A percentile compares a stretch with the other conserved stretches of the same genome.
Conservation (phyloP, 306 rosid genomes). For the Begonia loranthoides region DNA sequence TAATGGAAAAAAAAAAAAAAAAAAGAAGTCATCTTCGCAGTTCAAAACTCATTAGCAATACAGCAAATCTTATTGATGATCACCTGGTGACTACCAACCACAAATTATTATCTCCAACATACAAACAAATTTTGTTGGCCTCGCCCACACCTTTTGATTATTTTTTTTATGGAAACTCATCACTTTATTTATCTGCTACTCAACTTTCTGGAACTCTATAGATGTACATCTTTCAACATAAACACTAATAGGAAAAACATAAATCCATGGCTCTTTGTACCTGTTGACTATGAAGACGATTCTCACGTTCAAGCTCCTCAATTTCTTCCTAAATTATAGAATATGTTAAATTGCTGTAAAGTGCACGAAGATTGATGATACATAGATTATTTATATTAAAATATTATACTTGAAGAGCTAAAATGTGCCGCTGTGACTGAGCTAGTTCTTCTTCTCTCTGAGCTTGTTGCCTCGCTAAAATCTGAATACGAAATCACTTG, state of each 20-base stretch:
- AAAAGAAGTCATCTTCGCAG: background rate
- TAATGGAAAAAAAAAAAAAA: background rate
- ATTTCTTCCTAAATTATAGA: constrained; percentile 57
- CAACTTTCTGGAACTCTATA: no score
- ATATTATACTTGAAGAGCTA: constrained; percentile 86
- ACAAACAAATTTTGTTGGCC: no score
- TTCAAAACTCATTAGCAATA: no score
- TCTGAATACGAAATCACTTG: constrained; percentile 32
- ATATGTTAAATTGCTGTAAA: background rate
- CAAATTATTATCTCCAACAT: no score
- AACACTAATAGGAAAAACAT: no score
- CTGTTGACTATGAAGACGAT: constrained; percentile 94
- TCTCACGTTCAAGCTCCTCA: constrained; percentile 95
- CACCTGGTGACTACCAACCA: no score
- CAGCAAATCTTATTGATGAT: no score
- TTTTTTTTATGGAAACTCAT: no score
- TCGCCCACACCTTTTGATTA: no score
- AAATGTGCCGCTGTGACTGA: constrained; percentile 89
- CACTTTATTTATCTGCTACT: no score
- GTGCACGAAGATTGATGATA: background rate
- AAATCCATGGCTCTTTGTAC: constrained; percentile 15
- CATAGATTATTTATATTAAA: constrained; percentile 6
- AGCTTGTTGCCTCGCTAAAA: constrained; percentile 98
- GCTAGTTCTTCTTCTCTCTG: constrained; percentile 95
- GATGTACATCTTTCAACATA: no score